Conservation (phyloP, 2,329 filamentous ascomycete species). For the Raffaelea ambrosiae region DNA sequence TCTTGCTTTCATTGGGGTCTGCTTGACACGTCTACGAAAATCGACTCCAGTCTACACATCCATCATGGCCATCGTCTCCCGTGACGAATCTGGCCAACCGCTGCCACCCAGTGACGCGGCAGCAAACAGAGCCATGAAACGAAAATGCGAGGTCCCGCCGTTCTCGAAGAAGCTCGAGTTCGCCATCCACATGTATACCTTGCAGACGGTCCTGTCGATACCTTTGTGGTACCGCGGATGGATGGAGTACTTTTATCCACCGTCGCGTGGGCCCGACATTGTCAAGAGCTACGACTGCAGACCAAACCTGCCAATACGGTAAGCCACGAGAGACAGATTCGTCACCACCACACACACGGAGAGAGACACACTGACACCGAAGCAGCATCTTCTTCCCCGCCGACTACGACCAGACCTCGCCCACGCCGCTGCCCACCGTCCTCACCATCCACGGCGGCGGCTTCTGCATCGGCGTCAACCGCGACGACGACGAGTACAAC, state of each 20-base stretch:
- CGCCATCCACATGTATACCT: slow-evolving; percentile 17
- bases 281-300: slow-evolving; percentile 26
- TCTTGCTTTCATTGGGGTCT: too few species aligned
- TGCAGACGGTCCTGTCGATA: slow-evolving; percentile 14
- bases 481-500: slow-evolving; percentile 38
- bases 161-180: slow-evolving; percentile 15
- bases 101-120: background rate
- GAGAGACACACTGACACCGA: too few species aligned
- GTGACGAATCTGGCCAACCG: background rate
- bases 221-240: slow-evolving; percentile 16
- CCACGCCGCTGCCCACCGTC: slow-evolving; percentile 29
- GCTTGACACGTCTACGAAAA: too few species aligned
- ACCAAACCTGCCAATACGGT: slow-evolving; percentile 24
- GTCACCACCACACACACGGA: too few species aligned
- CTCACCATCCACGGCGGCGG: slow-evolving; percentile 44
- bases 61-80: slow-evolving; percentile 1
- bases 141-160: slow-evolving; percentile 8
- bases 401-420: slow-evolving; percentile 20
- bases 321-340: slow-evolving; percentile 5
- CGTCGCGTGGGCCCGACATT: slow-evolving; percentile 18
- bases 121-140: background rate
- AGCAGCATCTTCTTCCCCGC: slow-evolving; percentile 32
- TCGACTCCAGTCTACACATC: background rate
- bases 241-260: slow-evolving; percentile 20
- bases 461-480: slow-evolving; percentile 32